These are phyloP conservation scores for Trichoderma gracile DNA, from an alignment of 2,329 filamentous ascomycete genomes.

Conservation along the genomic window DNA sequence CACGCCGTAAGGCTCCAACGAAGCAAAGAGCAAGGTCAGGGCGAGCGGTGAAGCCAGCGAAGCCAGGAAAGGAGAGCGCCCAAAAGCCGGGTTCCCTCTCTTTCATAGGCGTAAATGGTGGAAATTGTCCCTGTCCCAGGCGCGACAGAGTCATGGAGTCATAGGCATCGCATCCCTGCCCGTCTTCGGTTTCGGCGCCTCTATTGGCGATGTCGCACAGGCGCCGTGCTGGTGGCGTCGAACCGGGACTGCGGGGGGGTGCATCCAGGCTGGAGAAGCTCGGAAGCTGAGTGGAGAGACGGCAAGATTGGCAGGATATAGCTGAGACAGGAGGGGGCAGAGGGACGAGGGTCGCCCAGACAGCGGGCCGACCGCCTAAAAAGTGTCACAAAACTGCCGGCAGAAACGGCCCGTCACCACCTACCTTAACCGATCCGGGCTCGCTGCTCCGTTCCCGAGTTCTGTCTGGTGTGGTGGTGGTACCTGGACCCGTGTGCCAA, in stretches of 20 bases:
- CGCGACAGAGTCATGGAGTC: neutral
- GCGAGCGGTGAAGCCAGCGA: neutral
- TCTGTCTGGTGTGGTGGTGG: too few species aligned
- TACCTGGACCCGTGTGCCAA: too few species aligned
- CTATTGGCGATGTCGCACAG: slow-evolving; percentile 6
- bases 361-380: neutral
- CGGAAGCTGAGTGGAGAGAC: slow-evolving; percentile 8
- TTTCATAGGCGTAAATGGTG: neutral
- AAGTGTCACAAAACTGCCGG: slow-evolving; percentile 3
- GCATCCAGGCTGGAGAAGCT: neutral
- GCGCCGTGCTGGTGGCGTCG: slow-evolving; percentile 11
- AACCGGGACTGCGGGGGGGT: slow-evolving; percentile 14
- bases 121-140: neutral
- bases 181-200: slow-evolving; percentile 3
- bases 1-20: neutral
- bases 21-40: neutral
- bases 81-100: neutral
- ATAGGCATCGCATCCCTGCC: neutral
- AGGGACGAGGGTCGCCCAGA: too few species aligned
- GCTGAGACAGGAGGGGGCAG: neutral
- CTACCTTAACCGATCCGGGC: neutral
- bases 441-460: neutral
- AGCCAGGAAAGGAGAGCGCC: neutral
- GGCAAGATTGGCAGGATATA: neutral
- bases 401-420: neutral